Percentiles rank a stretch among this genome's conserved stretches.
These are phyloP conservation scores for Zasmidium citrigriseum DNA, from an alignment of 2,329 filamentous ascomycete species.

Conservation along the genomic window DNA sequence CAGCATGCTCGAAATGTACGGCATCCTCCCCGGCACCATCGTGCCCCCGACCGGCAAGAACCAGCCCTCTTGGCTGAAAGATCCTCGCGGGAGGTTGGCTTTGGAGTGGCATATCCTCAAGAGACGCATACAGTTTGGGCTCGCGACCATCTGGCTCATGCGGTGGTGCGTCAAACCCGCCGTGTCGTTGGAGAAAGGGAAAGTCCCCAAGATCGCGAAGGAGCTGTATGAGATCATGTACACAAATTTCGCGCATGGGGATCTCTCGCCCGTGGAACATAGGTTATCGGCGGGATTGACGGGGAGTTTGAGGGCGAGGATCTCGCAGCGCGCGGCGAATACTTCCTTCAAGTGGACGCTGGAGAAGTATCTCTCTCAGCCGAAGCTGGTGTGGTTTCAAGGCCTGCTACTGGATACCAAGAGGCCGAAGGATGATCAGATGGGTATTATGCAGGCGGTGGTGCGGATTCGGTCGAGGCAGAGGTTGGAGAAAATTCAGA, in stretches of 20 bases:
- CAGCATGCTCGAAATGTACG: constrained; percentile 41
- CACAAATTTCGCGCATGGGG: constrained; percentile 47
- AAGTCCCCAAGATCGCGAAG: constrained; percentile 40
- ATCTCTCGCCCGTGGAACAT: constrained; percentile 23
- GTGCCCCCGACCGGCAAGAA: constrained; percentile 31
- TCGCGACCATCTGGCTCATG: constrained; percentile 3
- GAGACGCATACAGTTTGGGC: not conserved
- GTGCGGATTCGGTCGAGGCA: constrained; percentile 32
- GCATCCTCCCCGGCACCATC: constrained; percentile 43
- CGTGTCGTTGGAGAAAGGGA: constrained; percentile 29
- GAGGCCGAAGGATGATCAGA: constrained; percentile 29
- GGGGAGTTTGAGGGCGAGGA: constrained; percentile 34
- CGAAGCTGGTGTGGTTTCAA: constrained; percentile 27
- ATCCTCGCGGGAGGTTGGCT: constrained; percentile 8
- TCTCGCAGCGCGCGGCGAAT: constrained; percentile 39
- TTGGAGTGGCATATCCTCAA: constrained; percentile 8
- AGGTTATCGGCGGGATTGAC: constrained; percentile 26
- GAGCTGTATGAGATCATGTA: constrained; percentile 51
- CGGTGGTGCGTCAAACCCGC: constrained; percentile 17
- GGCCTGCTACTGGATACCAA: constrained; percentile 9
- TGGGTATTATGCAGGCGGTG: constrained; percentile 33
- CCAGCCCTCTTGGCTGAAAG: constrained; percentile 22
- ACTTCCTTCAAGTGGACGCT: constrained; percentile 31
- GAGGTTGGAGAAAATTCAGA: constrained; percentile 27
- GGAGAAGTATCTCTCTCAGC: constrained; percentile 28